Evolutionary conservation across 177 flowering plant species (phyloP).

Genomic region (Vitis hybrid): DNA sequence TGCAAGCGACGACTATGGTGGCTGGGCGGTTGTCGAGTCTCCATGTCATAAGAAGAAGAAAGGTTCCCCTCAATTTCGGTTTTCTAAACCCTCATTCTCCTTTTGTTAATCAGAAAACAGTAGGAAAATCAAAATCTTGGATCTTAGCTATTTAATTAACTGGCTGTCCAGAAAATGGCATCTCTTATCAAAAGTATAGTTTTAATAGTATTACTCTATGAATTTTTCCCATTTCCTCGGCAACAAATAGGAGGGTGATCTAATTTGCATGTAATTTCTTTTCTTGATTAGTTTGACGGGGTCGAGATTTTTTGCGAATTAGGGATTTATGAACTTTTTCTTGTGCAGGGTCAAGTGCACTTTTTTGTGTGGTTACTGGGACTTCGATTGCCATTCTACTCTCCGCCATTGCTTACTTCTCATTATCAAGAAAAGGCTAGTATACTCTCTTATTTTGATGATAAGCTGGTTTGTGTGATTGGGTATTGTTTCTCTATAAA

Average conservation of each 20-base stretch:
- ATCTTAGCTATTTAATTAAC: too few relatives aligned
- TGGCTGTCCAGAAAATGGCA: too few relatives aligned
- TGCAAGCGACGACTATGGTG: conserved; percentile 33
- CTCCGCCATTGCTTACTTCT: conserved; percentile 43
- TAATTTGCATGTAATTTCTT: neutral
- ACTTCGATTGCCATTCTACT: conserved; percentile 45
- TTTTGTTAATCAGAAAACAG: too few relatives aligned
- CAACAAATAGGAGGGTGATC: too few relatives aligned
- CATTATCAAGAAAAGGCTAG: conserved; percentile 47
- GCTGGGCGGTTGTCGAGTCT: conserved; percentile 50
- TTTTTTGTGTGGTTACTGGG: conserved; percentile 42
- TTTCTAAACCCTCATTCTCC: neutral
- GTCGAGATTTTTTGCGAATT: neutral
- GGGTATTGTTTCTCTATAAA: neutral
- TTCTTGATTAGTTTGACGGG: neutral
- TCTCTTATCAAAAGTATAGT: too few relatives aligned
- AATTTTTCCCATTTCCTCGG: neutral
- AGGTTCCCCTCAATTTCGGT: conserved; percentile 23
- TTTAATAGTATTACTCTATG: neutral
- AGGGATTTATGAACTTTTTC: conserved; percentile 6
- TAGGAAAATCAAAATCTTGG: too few relatives aligned
- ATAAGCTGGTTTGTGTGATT: neutral
- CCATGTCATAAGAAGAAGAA: conserved; percentile 25
- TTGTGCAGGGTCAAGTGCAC: conserved; percentile 32
- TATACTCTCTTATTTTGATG: neutral